Base-by-base conservation (phyloP, 2,329 filamentous ascomycete genomes). In the Stachybotrys echinatus region DNA sequence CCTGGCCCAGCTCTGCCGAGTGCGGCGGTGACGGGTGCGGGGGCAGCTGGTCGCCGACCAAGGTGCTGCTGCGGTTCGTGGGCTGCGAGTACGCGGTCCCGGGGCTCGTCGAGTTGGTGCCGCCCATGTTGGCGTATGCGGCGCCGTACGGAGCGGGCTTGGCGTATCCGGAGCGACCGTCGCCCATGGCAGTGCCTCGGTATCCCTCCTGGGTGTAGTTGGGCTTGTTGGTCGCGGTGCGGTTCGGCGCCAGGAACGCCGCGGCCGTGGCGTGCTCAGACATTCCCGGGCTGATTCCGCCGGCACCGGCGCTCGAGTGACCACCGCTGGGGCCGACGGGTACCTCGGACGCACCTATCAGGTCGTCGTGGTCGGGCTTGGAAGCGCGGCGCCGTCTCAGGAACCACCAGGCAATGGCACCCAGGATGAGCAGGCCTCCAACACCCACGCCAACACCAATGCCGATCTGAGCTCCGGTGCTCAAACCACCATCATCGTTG, bases 401-500 rank as follows among this genome's bases (percentile, higher is more conserved):
- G 52, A 61, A 62, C 55, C 65, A 61, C 57, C 63, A 66, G 40
- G 63, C 31, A 42, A 64, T 49, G 19, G 51, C 58, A 42, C 50
- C 63, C 42, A 71, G 49, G 49, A 69, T n/a, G 34, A 60, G 52
- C 10, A 73, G 60, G 19, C 58, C 71, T 47, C 54, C 71, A 20
- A 70, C 58, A 52, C 64, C 70, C 18, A 61, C 66, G 47, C 68
- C 72, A 20, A 65, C 66, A 48, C 72, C 72, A 37, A 74, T 74
- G 48, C 72, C 72, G 42, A 68, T 69, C 65, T 74, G 72, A 52
- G 70, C 72, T 23, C 70, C 72, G 6, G 64, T 70, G 2, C 67
- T 69, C 10, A 74, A 63, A 5, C 70, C 68, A 10, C 57, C 54
- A 52, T 52, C 55, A 37, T 48, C 48, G 50, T 18, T 53, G 51